Base-by-base conservation (phyloP, 75 land plant genomes). In the Picea sitchensis region DNA sequence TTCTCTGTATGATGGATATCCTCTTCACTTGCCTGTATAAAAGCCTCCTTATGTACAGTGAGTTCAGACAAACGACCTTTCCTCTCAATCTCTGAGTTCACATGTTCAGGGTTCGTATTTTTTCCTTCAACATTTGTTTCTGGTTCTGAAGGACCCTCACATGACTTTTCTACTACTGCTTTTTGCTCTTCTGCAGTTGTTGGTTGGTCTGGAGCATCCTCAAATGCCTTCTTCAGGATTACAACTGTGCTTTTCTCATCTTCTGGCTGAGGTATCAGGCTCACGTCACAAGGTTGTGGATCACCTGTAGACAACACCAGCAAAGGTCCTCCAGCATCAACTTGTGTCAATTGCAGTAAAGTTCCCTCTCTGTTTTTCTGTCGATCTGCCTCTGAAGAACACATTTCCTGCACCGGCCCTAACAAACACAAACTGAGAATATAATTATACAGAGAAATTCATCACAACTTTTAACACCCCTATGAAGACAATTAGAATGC, bases 341-440 rank as follows among this genome's bases (percentile, higher is more conserved):
- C 59, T 36, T 56, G 73, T 20, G 73, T 6, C n/a, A n/a, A 21
- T 71, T 7, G 73, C 73, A 38, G 73, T 12, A 71, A 75, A 75
- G 30, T 38, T 47, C 32, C 75, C 64, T 75, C 47, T 64, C 59
- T 57, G 14, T 57, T 61, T 61, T 69, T 77, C 75, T 38, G 14
- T 51, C 80, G 77, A 61, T 73, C 83, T 58, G 36, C 58, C 61
- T 78, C 90, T 23, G 64, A 65, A 77, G 73, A 56, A 8, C 65
- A 67, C 51, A 69, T 85, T 69, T 87, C 91, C 93, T 91, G 93
- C 89, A 91, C 86, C 76, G 89, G 85, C 86, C 89, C 89, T 91
- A 89, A 60, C 89, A 83, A 91, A 83, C 85, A 89, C 73, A 77
- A 84, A 88, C 84, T 88, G 78, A 91, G 90, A 88, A 82, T 51